phyloP scores from a whole-genome alignment of 805 yeast species.

The Candida pseudofarinosa region DNA sequence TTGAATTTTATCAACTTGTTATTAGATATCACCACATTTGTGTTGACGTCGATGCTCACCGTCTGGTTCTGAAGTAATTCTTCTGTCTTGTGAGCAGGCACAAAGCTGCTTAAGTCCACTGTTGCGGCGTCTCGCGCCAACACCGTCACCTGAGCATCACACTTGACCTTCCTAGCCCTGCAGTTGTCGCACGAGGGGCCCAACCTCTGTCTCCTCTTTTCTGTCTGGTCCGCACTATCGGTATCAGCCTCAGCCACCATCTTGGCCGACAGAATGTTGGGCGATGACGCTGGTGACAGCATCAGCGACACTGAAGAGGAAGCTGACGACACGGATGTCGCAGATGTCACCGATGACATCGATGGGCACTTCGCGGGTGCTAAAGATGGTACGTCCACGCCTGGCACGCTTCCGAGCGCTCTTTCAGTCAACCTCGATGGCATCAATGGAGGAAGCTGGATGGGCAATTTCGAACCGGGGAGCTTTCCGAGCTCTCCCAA shows the following conservation, averaged over 20 bases:
- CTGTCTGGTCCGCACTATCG: not conserved
- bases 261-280: slow-evolving; percentile 3
- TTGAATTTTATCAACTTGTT: slow-evolving; percentile 45
- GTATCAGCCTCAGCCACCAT: slow-evolving; percentile 3
- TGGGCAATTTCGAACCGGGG: not conserved
- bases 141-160: slow-evolving; percentile 60
- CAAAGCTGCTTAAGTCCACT: slow-evolving; percentile 3
- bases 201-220: slow-evolving; percentile 54
- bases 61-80: slow-evolving; percentile 4
- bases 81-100: slow-evolving; percentile 4
- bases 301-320: slow-evolving; percentile 2
- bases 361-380: not conserved
- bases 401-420: slow-evolving; percentile 3
- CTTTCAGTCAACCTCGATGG: slow-evolving; percentile 7
- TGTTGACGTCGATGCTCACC: slow-evolving; percentile 5
- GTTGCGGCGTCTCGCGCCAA: slow-evolving; percentile 16
- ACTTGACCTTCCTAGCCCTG: slow-evolving; percentile 64
- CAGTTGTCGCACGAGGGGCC: slow-evolving; percentile 78
- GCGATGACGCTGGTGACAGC: slow-evolving; percentile 7
- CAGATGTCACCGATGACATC: slow-evolving; percentile 2
- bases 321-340: slow-evolving; percentile 2
- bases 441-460: slow-evolving; percentile 1
- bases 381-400: not conserved
- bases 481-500: not conserved
- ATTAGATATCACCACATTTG: slow-evolving; percentile 15